Evolutionary conservation across 1,284 basidiomycete genomes (phyloP).

Genomic region (Hypsizygus ulmarius): DNA sequence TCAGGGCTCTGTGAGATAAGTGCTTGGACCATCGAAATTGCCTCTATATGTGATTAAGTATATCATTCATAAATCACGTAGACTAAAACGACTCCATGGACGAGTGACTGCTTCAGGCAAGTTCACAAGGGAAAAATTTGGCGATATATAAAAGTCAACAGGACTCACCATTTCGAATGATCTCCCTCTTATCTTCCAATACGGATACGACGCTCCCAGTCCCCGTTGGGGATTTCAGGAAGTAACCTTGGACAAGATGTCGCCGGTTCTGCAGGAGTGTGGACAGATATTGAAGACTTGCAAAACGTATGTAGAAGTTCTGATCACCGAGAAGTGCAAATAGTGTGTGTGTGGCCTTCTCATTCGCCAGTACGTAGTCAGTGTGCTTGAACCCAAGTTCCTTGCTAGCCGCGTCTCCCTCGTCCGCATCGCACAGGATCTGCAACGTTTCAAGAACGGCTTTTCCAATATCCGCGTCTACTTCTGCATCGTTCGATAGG

Average conservation of each 20-base stretch:
- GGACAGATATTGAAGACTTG: conserved; percentile 82
- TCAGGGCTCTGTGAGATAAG: conserved; percentile 87
- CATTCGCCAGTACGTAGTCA: conserved; percentile 65
- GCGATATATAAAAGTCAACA: not conserved
- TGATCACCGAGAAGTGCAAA: conserved; percentile 74
- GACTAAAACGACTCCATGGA: not conserved
- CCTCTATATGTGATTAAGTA: conserved; percentile 49
- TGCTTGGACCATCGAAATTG: conserved; percentile 79
- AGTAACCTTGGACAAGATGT: conserved; percentile 81
- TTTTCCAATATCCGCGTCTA: conserved; percentile 88
- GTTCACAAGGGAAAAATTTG: no score
- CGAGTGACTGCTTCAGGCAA: not conserved
- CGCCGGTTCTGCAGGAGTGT: conserved; percentile 80
- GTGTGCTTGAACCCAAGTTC: conserved; percentile 75
- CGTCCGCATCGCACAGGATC: conserved; percentile 71
- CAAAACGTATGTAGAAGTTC: conserved; percentile 87
- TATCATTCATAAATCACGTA: conserved; percentile 2
- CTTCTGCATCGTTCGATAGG: conserved; percentile 80
- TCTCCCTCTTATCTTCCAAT: conserved; percentile 80
- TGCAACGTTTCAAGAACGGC: conserved; percentile 87
- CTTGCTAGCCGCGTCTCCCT: conserved; percentile 40
- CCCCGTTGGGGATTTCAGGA: conserved; percentile 80
- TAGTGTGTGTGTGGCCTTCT: conserved; percentile 74
- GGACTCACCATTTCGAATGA: conserved; percentile 77
- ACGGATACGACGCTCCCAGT: conserved; percentile 69